Evolutionary conservation across 176 grass and related monocot genomes (phyloP), one percentile per base, ranked within the genome.

Genomic region (Lolium rigidum): DNA sequence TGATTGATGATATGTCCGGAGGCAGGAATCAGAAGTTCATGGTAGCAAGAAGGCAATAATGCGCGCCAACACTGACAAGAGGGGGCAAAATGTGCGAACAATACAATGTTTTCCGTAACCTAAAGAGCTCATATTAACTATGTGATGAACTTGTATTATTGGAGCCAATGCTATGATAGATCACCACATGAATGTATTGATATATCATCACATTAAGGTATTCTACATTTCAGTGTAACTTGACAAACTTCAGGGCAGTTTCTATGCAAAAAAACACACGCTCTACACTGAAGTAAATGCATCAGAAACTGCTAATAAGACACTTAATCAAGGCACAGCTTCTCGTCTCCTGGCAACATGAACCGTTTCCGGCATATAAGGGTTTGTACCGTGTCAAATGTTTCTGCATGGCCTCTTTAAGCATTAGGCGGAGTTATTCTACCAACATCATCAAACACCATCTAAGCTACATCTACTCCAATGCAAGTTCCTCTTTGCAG

Each of bases 241-340:
- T 70, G 1, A 11, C 10, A 50, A 65, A 74, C 7, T 68, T 70
- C 2, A 11, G 15, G 24, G 64, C 10, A 38, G 11, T 25, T 83
- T 74, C 24, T 49, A 22, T 21, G 54, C 57, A 83, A 80, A 83
- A 83, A 59, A 12, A 74, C 47, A 35, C n/a, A 37, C 8, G 52
- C 56, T 67, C 25, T 39, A 67, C 10, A 17, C 0, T 63, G 10
- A 60, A 22, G 5, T 51, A 54, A 35, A 44, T 50, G 75, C 82
- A 37, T 17, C 21, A 21, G 16, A 57, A 90, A 77, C 66, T 60
- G n/a, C 4, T 41, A 81, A 26, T 41, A 81, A 26, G 43, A 54
- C 18, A 41, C 14, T 47, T 15, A 52, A 58, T 47, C 6, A 47
- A 86, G 62, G 48, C 4, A 86, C 21, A 17, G 15, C 57, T 70